A percentile compares a stretch with the other conserved stretches of the same genome.
Evolutionary conservation across 176 grass and related monocot species (phyloP).

Genomic region (Hordeum marinum): DNA sequence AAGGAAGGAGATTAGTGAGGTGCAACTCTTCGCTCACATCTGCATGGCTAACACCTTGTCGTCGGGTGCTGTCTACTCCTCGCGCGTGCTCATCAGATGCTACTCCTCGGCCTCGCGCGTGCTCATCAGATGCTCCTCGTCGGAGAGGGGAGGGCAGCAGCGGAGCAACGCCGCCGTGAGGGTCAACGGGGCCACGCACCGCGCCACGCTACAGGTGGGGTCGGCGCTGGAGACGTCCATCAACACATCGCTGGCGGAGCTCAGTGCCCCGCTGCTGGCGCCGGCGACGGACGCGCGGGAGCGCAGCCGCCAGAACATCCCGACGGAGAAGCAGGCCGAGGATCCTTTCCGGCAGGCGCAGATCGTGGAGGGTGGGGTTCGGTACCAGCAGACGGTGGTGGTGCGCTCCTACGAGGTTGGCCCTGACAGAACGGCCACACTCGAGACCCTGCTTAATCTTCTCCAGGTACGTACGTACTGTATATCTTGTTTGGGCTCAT

Average conservation of each 20-base stretch:
- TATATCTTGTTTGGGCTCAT: neutral
- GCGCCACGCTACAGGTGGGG: slow-evolving; percentile 4
- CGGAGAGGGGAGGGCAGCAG: neutral
- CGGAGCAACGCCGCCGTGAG: neutral
- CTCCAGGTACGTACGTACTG: slow-evolving; percentile 38
- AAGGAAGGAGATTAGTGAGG: neutral
- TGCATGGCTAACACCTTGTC: slow-evolving; percentile 10
- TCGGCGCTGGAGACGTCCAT: slow-evolving; percentile 25
- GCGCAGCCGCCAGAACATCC: slow-evolving; percentile 47
- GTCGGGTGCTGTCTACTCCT: neutral
- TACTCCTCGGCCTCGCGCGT: slow-evolving; percentile 16
- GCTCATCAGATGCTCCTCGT: slow-evolving; percentile 18
- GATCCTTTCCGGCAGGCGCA: slow-evolving; percentile 58
- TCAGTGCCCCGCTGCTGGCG: neutral
- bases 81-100: slow-evolving; percentile 18
- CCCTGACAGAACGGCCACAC: slow-evolving; percentile 48
- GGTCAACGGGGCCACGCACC: slow-evolving; percentile 43
- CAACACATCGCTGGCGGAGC: slow-evolving; percentile 23
- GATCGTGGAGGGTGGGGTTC: slow-evolving; percentile 53
- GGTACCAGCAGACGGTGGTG: slow-evolving; percentile 60
- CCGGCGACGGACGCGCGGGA: neutral
- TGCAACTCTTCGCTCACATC: neutral
- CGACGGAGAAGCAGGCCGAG: slow-evolving; percentile 45
- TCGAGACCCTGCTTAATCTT: slow-evolving; percentile 64
- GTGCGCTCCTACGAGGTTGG: slow-evolving; percentile 62